These are phyloP conservation scores for Candida corydali DNA, from an alignment of 805 yeast genomes.

Conservation along the genomic window DNA sequence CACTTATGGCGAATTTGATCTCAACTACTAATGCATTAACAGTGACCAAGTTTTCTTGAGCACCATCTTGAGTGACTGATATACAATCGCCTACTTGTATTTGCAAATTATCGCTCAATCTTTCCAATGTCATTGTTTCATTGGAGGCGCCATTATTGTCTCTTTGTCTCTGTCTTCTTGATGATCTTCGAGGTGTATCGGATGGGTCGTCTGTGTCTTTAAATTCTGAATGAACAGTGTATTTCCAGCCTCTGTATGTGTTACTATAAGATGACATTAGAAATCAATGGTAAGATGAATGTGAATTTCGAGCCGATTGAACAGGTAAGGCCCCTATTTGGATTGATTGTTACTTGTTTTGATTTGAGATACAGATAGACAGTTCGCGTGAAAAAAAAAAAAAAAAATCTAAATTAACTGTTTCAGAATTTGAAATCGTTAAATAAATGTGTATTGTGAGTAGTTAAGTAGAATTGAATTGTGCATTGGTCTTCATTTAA, in stretches of 20 bases:
- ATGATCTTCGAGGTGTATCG: slow-evolving; percentile 11
- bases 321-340: no score
- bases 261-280: slow-evolving; percentile 10
- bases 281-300: no score
- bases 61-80: slow-evolving; percentile 32
- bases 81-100: slow-evolving; percentile 53
- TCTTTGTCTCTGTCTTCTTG: slow-evolving; percentile 15
- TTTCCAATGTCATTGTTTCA: slow-evolving; percentile 24
- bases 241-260: slow-evolving; percentile 32
- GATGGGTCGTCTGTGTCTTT: neutral
- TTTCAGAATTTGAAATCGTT: neutral
- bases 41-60: slow-evolving; percentile 13
- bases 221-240: slow-evolving; percentile 13
- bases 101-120: slow-evolving; percentile 45
- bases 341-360: neutral
- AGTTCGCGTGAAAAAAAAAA: neutral
- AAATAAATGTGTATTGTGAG: no score
- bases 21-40: slow-evolving; percentile 49
- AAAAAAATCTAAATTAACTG: neutral
- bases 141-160: slow-evolving; percentile 5
- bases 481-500: slow-evolving; percentile 35
- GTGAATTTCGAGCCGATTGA: no score
- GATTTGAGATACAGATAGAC: neutral
- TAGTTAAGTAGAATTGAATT: slow-evolving; percentile 3
- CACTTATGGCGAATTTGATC: slow-evolving; percentile 46